These are phyloP conservation scores for Lippia alba DNA, from an alignment of 305 asterid species.

Conservation along the genomic window DNA sequence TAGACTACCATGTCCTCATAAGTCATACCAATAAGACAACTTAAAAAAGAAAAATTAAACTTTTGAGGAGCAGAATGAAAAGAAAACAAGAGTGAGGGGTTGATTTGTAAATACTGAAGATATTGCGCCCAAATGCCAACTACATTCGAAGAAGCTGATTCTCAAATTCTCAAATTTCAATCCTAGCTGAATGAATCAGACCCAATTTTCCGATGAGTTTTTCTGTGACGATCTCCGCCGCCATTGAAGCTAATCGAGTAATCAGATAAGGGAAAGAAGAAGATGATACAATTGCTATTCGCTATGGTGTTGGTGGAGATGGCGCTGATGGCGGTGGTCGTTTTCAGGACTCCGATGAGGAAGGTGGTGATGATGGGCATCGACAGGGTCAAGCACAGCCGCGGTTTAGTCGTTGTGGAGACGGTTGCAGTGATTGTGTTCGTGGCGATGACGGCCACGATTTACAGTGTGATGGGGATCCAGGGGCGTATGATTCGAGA, in stretches of 20 bases:
- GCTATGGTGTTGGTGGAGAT: constrained; percentile 52
- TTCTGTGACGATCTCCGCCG: background rate
- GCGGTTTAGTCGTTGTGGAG: constrained; percentile 53
- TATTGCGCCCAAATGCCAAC: no score
- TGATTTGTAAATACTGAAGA: no score
- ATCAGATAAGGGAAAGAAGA: background rate
- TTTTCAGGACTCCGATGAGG: constrained; percentile 66
- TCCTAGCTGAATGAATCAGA: no score
- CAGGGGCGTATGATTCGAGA: constrained; percentile 50
- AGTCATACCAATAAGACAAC: no score
- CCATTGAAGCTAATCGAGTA: background rate
- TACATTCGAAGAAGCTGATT: no score
- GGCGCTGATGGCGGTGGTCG: constrained; percentile 56
- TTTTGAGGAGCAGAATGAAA: no score
- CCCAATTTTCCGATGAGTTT: background rate
- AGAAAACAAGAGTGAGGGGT: no score
- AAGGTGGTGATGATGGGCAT: constrained; percentile 58
- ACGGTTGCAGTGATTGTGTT: constrained; percentile 53
- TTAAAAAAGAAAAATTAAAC: no score
- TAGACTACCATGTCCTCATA: no score
- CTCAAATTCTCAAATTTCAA: no score
- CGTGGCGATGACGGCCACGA: constrained; percentile 50
- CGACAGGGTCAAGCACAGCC: constrained; percentile 59
- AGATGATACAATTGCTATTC: constrained; percentile 55
- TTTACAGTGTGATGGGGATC: constrained; percentile 51